phyloP scores from a whole-genome alignment of 2,329 filamentous ascomycete species.

The Drechslera avenae region DNA sequence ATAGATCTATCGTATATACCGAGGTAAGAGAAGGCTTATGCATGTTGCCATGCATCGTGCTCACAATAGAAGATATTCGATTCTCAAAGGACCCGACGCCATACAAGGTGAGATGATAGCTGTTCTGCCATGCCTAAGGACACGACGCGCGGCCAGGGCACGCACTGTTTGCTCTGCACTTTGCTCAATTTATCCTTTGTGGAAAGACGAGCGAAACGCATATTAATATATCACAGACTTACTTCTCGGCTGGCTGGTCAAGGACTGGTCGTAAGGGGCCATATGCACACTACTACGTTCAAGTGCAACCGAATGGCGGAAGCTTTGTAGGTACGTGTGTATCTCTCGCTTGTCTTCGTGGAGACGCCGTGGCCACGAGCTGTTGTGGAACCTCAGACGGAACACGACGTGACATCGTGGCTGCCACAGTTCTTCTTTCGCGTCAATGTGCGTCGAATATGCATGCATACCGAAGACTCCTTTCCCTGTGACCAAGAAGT shows the following conservation, averaged over 20 bases:
- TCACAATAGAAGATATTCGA: conserved; percentile 64
- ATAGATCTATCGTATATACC: conserved; percentile 80
- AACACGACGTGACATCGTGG: conserved; percentile 7
- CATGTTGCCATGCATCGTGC: not conserved
- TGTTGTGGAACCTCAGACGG: conserved; percentile 4
- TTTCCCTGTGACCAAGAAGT: conserved; percentile 8
- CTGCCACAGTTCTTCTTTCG: conserved; percentile 1
- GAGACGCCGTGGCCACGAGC: not conserved
- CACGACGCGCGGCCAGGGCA: no score
- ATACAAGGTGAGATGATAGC: conserved; percentile 70
- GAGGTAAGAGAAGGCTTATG: conserved; percentile 47
- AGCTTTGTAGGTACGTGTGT: conserved; percentile 71
- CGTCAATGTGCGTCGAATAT: conserved; percentile 4
- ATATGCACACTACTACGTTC: conserved; percentile 80
- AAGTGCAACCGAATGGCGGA: conserved; percentile 69
- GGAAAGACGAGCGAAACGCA: not conserved
- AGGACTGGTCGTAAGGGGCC: conserved; percentile 76
- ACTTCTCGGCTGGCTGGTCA: conserved; percentile 86
- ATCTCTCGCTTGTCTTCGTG: conserved; percentile 4
- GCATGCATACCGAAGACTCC: conserved; percentile 11
- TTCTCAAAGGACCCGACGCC: conserved; percentile 85
- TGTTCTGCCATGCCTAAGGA: not conserved
- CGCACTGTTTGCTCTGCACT: no score
- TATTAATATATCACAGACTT: conserved; percentile 59
- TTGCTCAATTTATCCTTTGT: no score